Conservation (phyloP, 768 basidiomycete genomes). For the Tylopilus sp. region DNA sequence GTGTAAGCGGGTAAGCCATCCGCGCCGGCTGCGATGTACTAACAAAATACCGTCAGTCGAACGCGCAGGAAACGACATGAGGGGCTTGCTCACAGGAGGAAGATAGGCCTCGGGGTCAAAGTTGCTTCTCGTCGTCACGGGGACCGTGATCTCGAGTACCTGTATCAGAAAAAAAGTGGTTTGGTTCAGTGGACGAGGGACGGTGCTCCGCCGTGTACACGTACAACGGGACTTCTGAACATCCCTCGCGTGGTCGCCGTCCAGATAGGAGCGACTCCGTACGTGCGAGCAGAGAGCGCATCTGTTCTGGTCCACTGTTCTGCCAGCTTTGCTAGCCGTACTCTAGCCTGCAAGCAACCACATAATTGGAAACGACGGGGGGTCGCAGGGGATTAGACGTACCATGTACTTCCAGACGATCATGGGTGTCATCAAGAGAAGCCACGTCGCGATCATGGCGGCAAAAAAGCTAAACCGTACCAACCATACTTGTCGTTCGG, state of each 20-base stretch:
- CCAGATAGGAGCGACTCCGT: conserved; percentile 37
- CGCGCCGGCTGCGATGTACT: conserved; percentile 39
- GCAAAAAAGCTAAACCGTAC: conserved; percentile 37
- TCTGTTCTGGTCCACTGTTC: conserved; percentile 41
- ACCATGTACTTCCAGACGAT: conserved; percentile 45
- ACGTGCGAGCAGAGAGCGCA: conserved; percentile 22
- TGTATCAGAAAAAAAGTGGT: conserved; percentile 13
- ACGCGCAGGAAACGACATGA: background rate
- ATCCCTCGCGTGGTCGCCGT: conserved; percentile 39
- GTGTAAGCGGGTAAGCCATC: conserved; percentile 34
- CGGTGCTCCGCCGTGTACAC: conserved; percentile 6
- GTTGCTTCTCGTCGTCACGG: conserved; percentile 25
- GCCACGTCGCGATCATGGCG: conserved; percentile 35
- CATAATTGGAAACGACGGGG: background rate
- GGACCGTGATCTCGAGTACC: conserved; percentile 40
- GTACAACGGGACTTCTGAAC: conserved; percentile 36
- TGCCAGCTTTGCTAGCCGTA: conserved; percentile 36
- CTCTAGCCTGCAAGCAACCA: conserved; percentile 37
- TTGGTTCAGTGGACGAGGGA: background rate
- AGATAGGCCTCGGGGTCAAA: conserved; percentile 43
- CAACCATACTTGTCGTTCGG: conserved; percentile 27
- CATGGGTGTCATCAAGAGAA: conserved; percentile 41
- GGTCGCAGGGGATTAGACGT: conserved; percentile 14
- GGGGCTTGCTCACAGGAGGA: conserved; percentile 37
- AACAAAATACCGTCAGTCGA: conserved; percentile 1